Conservation (phyloP, 805 yeast species). For the Candida yuanshanica region DNA sequence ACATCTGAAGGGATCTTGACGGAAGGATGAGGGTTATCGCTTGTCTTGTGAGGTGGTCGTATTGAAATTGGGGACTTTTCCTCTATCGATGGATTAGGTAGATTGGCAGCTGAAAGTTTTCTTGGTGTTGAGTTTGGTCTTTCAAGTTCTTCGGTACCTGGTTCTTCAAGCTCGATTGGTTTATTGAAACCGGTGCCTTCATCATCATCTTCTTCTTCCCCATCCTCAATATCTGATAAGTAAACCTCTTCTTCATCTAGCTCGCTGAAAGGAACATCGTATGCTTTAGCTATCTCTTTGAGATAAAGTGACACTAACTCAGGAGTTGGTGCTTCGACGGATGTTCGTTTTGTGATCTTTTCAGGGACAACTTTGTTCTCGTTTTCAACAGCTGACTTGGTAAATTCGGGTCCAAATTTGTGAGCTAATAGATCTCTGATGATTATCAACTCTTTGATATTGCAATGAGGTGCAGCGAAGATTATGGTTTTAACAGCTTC, state of each 20-base stretch:
- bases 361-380: constrained; percentile 51
- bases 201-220: constrained; percentile 28
- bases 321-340: constrained; percentile 59
- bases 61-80: constrained; percentile 36
- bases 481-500: constrained; percentile 73
- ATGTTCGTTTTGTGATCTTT: constrained; percentile 58
- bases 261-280: constrained; percentile 68
- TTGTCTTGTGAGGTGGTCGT: constrained; percentile 36
- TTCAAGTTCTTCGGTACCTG: constrained; percentile 23
- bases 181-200: constrained; percentile 27
- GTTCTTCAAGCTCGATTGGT: constrained; percentile 33
- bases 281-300: constrained; percentile 75
- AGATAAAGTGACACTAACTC: constrained; percentile 65
- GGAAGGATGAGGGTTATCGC: constrained; percentile 33
- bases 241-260: constrained; percentile 24
- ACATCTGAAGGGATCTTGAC: constrained; percentile 37
- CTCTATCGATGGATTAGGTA: constrained; percentile 14
- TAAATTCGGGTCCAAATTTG: constrained; percentile 65
- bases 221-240: constrained; percentile 10
- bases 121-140: constrained; percentile 15
- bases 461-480: constrained; percentile 66
- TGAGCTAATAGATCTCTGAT: constrained; percentile 57
- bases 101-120: constrained; percentile 14
- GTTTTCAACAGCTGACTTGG: constrained; percentile 43
- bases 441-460: constrained; percentile 61